phyloP scores from a whole-genome alignment of 257 asterid species.

The Thymus quinquecostatus region DNA sequence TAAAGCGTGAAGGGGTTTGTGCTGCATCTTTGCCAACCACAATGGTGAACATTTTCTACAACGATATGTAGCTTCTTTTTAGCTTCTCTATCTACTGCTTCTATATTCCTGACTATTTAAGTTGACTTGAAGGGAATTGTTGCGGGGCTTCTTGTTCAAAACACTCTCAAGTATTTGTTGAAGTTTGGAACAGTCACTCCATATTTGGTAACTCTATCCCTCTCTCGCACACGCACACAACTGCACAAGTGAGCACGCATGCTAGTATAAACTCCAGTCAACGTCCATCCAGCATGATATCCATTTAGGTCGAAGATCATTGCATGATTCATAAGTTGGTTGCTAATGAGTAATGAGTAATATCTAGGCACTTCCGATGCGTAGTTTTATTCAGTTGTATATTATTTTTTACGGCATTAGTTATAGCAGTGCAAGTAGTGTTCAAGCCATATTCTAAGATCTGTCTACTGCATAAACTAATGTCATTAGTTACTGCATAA shows the following conservation, averaged over 20 bases:
- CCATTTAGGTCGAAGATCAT: neutral
- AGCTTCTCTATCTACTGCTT: slow-evolving; percentile 1
- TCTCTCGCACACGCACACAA: neutral
- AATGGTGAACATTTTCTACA: slow-evolving; percentile 58
- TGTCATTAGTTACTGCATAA: neutral
- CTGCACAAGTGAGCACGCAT: neutral
- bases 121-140: slow-evolving; percentile 79
- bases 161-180: slow-evolving; percentile 87
- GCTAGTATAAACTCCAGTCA: slow-evolving; percentile 1
- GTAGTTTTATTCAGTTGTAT: neutral
- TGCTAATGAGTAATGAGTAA: neutral
- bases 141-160: slow-evolving; percentile 97
- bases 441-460: slow-evolving; percentile 6
- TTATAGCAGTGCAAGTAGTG: neutral
- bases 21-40: slow-evolving; percentile 99
- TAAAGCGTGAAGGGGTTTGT: slow-evolving; percentile 99
- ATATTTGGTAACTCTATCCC: slow-evolving; percentile 66
- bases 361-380: neutral
- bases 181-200: slow-evolving; percentile 91
- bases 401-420: slow-evolving; percentile 1
- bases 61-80: slow-evolving; percentile 13
- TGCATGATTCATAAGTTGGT: neutral
- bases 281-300: neutral
- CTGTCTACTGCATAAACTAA: neutral
- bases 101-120: slow-evolving; percentile 22